Percentiles rank a stretch among this genome's conserved stretches.
These are phyloP conservation scores for Cyberlindnera veronae DNA, from an alignment of 805 yeast species.

Conservation along the genomic window DNA sequence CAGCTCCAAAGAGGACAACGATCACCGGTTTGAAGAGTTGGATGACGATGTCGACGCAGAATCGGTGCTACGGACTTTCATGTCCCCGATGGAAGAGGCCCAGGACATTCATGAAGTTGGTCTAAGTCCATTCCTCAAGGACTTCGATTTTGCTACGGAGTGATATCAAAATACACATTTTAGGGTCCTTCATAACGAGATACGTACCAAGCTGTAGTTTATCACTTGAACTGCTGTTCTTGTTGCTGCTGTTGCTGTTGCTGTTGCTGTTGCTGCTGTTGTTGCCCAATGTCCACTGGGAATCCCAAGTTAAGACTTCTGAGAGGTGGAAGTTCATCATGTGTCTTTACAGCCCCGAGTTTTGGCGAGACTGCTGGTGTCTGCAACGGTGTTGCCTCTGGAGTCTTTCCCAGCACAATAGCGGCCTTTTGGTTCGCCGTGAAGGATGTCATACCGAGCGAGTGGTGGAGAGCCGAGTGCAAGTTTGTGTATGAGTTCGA, in stretches of 20 bases:
- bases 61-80: no score
- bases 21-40: slow-evolving; percentile 2
- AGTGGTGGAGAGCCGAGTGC: slow-evolving; percentile 21
- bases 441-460: slow-evolving; percentile 21
- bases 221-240: background rate
- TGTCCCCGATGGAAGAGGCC: background rate
- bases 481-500: slow-evolving; percentile 25
- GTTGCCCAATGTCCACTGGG: slow-evolving; percentile 19
- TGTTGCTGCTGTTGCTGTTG: slow-evolving; percentile 5
- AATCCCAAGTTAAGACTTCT: slow-evolving; percentile 27
- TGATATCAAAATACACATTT: no score
- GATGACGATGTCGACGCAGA: background rate
- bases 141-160: slow-evolving; percentile 11
- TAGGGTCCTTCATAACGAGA: no score
- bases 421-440: slow-evolving; percentile 13
- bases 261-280: slow-evolving; percentile 1
- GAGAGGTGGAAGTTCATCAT: slow-evolving; percentile 27
- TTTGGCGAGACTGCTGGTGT: slow-evolving; percentile 27
- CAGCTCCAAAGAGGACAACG: background rate
- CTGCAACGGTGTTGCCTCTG: slow-evolving; percentile 29
- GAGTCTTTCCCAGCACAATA: slow-evolving; percentile 26
- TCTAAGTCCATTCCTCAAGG: slow-evolving; percentile 3
- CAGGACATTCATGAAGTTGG: background rate
- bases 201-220: background rate
- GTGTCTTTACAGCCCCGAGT: slow-evolving; percentile 16